Evolutionary conservation across 176 grass and related monocot species (phyloP).

Genomic region (Stipa capillata): DNA sequence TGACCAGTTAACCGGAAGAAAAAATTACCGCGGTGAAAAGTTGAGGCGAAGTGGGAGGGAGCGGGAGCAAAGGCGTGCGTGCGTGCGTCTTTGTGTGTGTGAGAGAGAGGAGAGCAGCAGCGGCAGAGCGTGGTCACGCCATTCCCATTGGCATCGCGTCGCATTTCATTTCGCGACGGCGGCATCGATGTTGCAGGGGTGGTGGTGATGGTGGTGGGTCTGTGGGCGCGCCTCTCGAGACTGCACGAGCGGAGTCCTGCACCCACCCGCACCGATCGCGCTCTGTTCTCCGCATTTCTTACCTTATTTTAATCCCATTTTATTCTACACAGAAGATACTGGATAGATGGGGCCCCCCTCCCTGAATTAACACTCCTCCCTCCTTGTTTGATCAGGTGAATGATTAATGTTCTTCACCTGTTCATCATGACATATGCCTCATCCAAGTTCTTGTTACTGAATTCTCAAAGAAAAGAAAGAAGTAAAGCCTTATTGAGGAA

Average conservation of each 20-base stretch:
- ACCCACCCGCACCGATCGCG: conserved; percentile 16
- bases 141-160: conserved; percentile 13
- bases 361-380: background rate
- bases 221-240: conserved; percentile 32
- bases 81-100: too few species aligned
- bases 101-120: too few species aligned
- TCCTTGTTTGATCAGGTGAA: conserved; percentile 8
- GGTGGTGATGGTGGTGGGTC: too few species aligned
- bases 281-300: conserved; percentile 24
- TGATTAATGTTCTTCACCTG: background rate
- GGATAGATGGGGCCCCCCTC: background rate
- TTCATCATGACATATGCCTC: background rate
- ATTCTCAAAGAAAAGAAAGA: too few species aligned
- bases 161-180: too few species aligned
- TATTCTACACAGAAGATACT: background rate
- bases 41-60: background rate
- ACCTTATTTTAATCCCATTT: background rate
- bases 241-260: conserved; percentile 42
- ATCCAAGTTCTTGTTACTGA: too few species aligned
- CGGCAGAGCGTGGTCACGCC: conserved; percentile 17
- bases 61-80: too few species aligned
- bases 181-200: conserved; percentile 12
- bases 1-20: too few species aligned
- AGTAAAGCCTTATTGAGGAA: too few species aligned
- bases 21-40: background rate